Conservation (phyloP, 1,284 basidiomycete species). For the Ganoderma resinaceum region DNA sequence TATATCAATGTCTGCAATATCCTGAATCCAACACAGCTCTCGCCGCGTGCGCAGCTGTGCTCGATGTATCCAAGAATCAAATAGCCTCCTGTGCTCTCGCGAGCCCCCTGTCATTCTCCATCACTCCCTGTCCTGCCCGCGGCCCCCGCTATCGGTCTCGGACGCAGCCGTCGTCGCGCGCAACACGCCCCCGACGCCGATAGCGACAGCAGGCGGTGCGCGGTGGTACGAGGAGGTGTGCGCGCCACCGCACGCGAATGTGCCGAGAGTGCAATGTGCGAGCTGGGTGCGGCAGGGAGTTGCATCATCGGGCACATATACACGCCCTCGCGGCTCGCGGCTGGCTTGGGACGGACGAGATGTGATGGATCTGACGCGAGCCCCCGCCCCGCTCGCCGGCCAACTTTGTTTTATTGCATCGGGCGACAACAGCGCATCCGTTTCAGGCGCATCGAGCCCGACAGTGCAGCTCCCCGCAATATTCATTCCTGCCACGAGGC, state of each 20-base stretch:
- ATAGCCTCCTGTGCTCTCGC: not conserved
- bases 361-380: constrained; percentile 1
- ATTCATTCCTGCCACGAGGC: constrained; percentile 24
- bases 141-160: not conserved
- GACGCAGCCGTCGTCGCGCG: constrained; percentile 1
- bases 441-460: constrained; percentile 22
- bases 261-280: not conserved
- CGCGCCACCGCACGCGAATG: constrained; percentile 1
- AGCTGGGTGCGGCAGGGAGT: not conserved
- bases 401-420: constrained; percentile 29
- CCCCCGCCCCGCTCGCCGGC: constrained; percentile 9
- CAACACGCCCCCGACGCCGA: not conserved
- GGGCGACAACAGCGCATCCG: constrained; percentile 28
- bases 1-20: too few relatives aligned
- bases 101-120: not conserved
- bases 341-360: not conserved
- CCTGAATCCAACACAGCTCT: not conserved
- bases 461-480: constrained; percentile 30
- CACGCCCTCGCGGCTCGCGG: not conserved
- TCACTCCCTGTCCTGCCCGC: not conserved
- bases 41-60: not conserved
- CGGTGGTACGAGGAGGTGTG: not conserved
- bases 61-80: not conserved
- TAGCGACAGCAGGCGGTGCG: not conserved
- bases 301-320: constrained; percentile 2